Percentiles rank a stretch among this genome's conserved stretches.
Conservation (phyloP, 495 filamentous ascomycete species). For the Aspergillus sclerotiicarbonarius region DNA sequence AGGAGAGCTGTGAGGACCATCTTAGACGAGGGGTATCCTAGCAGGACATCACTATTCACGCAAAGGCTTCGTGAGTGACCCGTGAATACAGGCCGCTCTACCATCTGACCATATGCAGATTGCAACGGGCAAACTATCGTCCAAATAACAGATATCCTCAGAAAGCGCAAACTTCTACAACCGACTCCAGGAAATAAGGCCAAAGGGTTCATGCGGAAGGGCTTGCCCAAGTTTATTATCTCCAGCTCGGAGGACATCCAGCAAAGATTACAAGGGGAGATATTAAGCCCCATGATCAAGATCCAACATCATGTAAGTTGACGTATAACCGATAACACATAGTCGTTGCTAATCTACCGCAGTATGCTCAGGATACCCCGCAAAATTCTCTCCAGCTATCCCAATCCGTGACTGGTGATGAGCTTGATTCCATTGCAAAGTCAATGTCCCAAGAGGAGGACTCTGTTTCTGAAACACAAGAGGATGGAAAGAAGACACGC, state of each 20-base stretch:
- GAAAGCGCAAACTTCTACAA: slow-evolving; percentile 27
- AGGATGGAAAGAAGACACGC: slow-evolving; percentile 2
- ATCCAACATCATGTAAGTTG: slow-evolving; percentile 38
- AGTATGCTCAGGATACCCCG: slow-evolving; percentile 9
- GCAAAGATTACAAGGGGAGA: slow-evolving; percentile 24
- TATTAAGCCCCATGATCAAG: slow-evolving; percentile 37
- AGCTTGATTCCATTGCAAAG: slow-evolving; percentile 1
- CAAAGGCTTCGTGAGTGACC: slow-evolving; percentile 28
- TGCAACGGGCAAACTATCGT: slow-evolving; percentile 28
- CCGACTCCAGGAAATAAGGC: slow-evolving; percentile 28
- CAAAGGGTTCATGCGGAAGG: slow-evolving; percentile 22
- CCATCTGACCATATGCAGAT: slow-evolving; percentile 29
- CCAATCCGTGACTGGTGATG: background rate
- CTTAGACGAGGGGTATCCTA: slow-evolving; percentile 24
- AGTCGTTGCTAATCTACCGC: slow-evolving; percentile 5
- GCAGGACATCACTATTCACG: slow-evolving; percentile 21
- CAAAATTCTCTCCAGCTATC: background rate
- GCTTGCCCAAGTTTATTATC: slow-evolving; percentile 26
- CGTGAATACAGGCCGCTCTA: background rate
- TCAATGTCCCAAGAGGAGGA: slow-evolving; percentile 3
- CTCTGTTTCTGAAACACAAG: background rate
- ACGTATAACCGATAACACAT: background rate
- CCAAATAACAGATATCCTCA: slow-evolving; percentile 28
- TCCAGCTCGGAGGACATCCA: slow-evolving; percentile 18
- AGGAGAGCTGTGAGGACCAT: slow-evolving; percentile 31